Evolutionary conservation across 441 rosid genomes (phyloP).

Genomic region (Euphorbia corollata): DNA sequence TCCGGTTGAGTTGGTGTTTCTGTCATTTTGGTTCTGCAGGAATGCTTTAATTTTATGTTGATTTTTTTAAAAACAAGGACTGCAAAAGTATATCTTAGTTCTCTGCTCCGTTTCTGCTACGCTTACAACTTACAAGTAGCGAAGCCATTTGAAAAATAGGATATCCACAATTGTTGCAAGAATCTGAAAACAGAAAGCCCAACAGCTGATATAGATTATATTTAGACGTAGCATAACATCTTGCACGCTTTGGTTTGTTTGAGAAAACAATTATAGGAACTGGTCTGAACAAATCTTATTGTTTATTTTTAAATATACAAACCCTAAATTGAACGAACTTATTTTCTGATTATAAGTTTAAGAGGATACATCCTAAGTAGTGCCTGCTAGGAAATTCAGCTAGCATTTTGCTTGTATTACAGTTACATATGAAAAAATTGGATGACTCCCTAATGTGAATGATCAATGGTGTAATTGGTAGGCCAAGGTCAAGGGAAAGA

Average conservation of each 20-base stretch:
- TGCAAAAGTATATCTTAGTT: not conserved
- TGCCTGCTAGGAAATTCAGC: no score
- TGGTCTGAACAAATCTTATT: no score
- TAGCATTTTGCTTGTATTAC: not conserved
- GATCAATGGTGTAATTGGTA: conserved; percentile 23
- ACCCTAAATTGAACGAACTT: no score
- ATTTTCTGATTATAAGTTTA: no score
- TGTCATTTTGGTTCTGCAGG: no score
- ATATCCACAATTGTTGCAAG: not conserved
- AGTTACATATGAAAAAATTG: not conserved
- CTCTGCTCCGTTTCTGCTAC: not conserved
- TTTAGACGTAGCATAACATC: no score
- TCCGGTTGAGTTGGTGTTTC: no score
- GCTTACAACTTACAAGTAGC: not conserved
- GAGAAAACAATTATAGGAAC: not conserved
- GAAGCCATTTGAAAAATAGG: not conserved
- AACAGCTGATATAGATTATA: not conserved
- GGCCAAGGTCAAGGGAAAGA: conserved; percentile 52
- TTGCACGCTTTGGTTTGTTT: not conserved
- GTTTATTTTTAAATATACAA: no score
- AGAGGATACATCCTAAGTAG: no score
- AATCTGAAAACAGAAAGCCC: not conserved
- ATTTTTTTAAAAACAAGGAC: not conserved
- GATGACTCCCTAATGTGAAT: not conserved
- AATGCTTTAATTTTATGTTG: no score